Conservation (phyloP, 2,329 filamentous ascomycete genomes). For the Hypoxylon sp. region DNA sequence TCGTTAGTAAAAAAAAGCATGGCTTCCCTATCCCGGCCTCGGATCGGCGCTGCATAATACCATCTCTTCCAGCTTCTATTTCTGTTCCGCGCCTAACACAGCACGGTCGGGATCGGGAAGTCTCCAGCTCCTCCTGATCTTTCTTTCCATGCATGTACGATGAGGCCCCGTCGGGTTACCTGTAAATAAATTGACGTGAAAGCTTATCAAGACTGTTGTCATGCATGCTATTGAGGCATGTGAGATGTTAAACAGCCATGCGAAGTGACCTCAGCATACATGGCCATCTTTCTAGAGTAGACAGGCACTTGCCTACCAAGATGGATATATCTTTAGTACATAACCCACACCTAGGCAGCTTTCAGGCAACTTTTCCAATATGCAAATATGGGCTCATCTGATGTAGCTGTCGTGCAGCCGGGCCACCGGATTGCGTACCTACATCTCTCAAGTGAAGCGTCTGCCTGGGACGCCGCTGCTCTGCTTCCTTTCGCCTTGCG, state of each 20-base stretch:
- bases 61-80: slow-evolving; percentile 37
- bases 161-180: background rate
- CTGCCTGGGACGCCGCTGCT: background rate
- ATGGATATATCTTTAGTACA: background rate
- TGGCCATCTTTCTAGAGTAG: too few relatives aligned
- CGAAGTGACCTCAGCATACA: background rate
- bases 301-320: too few relatives aligned
- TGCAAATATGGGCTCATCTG: slow-evolving; percentile 1
- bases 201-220: background rate
- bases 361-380: too few relatives aligned
- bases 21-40: slow-evolving; percentile 14
- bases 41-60: slow-evolving; percentile 41
- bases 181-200: slow-evolving; percentile 2
- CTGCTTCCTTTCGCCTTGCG: background rate
- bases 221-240: too few relatives aligned
- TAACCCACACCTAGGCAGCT: background rate
- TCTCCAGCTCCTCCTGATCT: slow-evolving; percentile 11
- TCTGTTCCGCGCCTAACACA: slow-evolving; percentile 35
- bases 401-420: background rate
- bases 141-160: slow-evolving; percentile 8
- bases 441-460: background rate
- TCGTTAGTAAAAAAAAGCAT: slow-evolving; percentile 20
- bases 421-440: background rate
- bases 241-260: background rate
- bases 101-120: slow-evolving; percentile 16